Evolutionary conservation across 2,329 filamentous ascomycete genomes (phyloP), one percentile per base, ranked within the genome.

Genomic region (Trematosphaeria pertusa): DNA sequence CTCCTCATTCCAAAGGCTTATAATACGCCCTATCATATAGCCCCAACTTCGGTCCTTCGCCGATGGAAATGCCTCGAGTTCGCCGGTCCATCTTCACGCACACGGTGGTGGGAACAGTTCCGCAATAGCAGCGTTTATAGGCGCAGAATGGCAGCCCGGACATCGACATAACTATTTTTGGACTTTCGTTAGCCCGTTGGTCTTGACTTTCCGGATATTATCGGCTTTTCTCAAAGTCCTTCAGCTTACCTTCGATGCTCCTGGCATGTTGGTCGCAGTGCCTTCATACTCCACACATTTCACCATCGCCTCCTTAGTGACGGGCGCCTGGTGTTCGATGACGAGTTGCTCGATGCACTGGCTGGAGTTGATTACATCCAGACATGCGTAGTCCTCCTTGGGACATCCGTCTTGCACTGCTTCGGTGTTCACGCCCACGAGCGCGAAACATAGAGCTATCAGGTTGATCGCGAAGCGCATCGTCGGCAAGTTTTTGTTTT

Each of bases 91-190:
- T 28, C 24, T 14, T n/a, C 35, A 49, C 12, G 17, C 33, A 28
- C 59, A 62, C 17, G 59, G 59, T 14, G 46, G 34, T 24, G 59
- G 59, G 33, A 59, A 62, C 38, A 57, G 21, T 43, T 53, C 37
- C 28, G 31, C 22, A 18, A 62, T 54, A 17, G 44, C 51, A 9
- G 41, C 40, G 34, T 58, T 62, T 10, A 62, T 62, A n/a, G 46
- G 35, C 22, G 42, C 32, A 14, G 52, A 43, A 54, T 62, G 59
- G 28, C 59, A 62, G 8, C 59, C 59, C 15, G 57, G 46, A 36
- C 59, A 62, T 44, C 59, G 54, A 47, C 57, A 62, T 14, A 43
- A 49, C 59, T 62, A 43, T n/a, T n/a, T n/a, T n/a, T n/a, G n/a
- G n/a, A n/a, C n/a, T n/a, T n/a, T n/a, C n/a, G n/a, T n/a, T n/a